Percentiles rank a stretch among this genome's conserved stretches.
These are phyloP conservation scores for Penstemon barbatus DNA, from an alignment of 257 asterid genomes.

Conservation along the genomic window DNA sequence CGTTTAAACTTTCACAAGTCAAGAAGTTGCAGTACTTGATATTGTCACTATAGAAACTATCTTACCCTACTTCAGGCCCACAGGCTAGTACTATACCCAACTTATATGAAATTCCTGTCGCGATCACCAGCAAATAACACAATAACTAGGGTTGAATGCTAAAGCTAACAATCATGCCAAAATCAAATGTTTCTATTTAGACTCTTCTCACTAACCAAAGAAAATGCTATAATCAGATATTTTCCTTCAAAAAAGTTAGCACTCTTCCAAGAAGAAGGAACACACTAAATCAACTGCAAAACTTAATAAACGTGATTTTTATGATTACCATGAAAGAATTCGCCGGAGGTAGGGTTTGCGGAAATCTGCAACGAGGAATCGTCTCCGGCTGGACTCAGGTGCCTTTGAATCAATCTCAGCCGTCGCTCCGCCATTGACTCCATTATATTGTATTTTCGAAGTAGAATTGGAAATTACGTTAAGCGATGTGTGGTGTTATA, in stretches of 20 bases:
- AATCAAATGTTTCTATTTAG: neutral
- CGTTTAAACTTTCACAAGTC: too few relatives aligned
- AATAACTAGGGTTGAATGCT: too few relatives aligned
- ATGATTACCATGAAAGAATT: slow-evolving; percentile 55
- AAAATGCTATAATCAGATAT: neutral
- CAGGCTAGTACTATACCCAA: too few relatives aligned
- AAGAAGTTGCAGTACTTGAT: too few relatives aligned
- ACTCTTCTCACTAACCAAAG: neutral
- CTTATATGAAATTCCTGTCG: too few relatives aligned
- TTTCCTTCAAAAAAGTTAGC: neutral
- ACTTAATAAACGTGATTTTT: neutral
- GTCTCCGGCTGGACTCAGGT: slow-evolving; percentile 49
- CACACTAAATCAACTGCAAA: slow-evolving; percentile 14
- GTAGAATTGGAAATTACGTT: too few relatives aligned
- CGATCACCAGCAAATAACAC: too few relatives aligned
- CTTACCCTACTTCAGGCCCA: too few relatives aligned
- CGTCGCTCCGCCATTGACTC: slow-evolving; percentile 71
- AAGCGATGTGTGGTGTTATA: too few relatives aligned
- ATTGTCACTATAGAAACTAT: too few relatives aligned
- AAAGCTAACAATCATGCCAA: neutral
- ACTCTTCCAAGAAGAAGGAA: slow-evolving; percentile 6
- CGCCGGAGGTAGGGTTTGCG: slow-evolving; percentile 60
- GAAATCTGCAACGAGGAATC: slow-evolving; percentile 41
- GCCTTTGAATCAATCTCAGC: slow-evolving; percentile 66
- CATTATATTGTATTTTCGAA: slow-evolving; percentile 27